phyloP scores from a whole-genome alignment of 1,284 basidiomycete species.

The Malassezia yamatoensis region DNA sequence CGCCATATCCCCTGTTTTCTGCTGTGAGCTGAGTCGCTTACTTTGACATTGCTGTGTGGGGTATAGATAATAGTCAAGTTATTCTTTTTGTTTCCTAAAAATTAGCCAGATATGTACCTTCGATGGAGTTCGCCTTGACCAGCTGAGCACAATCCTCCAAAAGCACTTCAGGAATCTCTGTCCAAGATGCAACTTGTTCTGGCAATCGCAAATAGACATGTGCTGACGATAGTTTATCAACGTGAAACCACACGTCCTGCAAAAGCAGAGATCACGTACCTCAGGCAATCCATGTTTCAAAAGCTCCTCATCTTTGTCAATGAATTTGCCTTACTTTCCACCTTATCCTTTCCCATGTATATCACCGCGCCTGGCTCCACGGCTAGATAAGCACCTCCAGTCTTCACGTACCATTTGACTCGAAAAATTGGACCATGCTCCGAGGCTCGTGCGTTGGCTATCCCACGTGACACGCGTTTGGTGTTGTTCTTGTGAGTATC shows the following conservation, averaged over 20 bases:
- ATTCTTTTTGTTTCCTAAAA: conserved; percentile 83
- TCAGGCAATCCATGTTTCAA: conserved; percentile 56
- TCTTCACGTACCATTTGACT: conserved; percentile 50
- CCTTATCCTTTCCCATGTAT: conserved; percentile 92
- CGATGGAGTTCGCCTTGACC: conserved; percentile 94
- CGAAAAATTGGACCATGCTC: conserved; percentile 56
- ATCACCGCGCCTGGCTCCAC: conserved; percentile 61
- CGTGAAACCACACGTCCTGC: conserved; percentile 54
- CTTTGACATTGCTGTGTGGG: conserved; percentile 51
- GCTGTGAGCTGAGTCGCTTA: neutral
- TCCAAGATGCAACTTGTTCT: conserved; percentile 64
- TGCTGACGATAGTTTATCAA: conserved; percentile 51
- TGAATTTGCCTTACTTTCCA: conserved; percentile 3
- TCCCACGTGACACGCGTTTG: conserved; percentile 1
- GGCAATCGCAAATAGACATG: conserved; percentile 70
- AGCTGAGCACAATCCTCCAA: conserved; percentile 81
- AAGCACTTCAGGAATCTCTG: conserved; percentile 67
- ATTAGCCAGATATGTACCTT: conserved; percentile 52
- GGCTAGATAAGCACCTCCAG: conserved; percentile 26
- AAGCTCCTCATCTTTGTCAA: conserved; percentile 21
- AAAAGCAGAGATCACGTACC: conserved; percentile 31
- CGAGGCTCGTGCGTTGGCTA: conserved; percentile 2
- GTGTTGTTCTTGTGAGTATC: conserved; percentile 14
- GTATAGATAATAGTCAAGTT: conserved; percentile 90
- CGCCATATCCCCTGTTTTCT: conserved; percentile 51